Evolutionary conservation across 352 stramenopile species (phyloP), one percentile per base, ranked within the genome.

Genomic region (Pythium grandisporangium): DNA sequence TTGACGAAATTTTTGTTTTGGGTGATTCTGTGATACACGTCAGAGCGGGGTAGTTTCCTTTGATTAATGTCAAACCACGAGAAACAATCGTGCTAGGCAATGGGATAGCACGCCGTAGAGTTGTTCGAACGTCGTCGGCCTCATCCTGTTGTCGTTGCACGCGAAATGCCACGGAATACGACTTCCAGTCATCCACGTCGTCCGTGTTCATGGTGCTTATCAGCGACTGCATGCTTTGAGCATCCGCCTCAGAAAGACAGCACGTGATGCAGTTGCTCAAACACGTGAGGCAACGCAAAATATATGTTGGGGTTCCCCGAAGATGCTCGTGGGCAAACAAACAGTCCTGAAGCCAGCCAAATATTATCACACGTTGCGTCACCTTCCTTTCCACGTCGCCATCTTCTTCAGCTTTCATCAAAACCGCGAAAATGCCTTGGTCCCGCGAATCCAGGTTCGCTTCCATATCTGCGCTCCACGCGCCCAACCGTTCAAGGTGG

Each of bases 271-370:
- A 35, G 2, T 57, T 49, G 17, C 55, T 73, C 24, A 86, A 46
- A 26, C 62, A 70, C 14, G 70, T 77, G 27, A 82, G 49, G 30
- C 84, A 81, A 7, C 77, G 77, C 14, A 91, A 42, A 27, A 85
- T 60, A 16, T 85, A 88, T 30, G 77, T 82, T 14, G 72, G 69
- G 17, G 68, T 82, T 30, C 78, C 70, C 1, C 74, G 68, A 14
- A 87, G 47, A 13, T 48, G 53, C 24, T 45, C 38, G 11, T 63
- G 65, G 0, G 45, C 37, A 40, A 88, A 85, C 19, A 67, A 35
- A 3, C 40, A 24, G 32, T 80, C 61, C 29, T 66, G 30, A 0
- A 90, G 45, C 73, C 77, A 91, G 3, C 58, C 46, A 51, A 88
- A 91, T 16, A 88, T 10, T 2, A 84, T 49, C 10, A 86, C 35